Conservation (phyloP, 108 stramenopile species). For the Nannochloropsis gaditana region DNA sequence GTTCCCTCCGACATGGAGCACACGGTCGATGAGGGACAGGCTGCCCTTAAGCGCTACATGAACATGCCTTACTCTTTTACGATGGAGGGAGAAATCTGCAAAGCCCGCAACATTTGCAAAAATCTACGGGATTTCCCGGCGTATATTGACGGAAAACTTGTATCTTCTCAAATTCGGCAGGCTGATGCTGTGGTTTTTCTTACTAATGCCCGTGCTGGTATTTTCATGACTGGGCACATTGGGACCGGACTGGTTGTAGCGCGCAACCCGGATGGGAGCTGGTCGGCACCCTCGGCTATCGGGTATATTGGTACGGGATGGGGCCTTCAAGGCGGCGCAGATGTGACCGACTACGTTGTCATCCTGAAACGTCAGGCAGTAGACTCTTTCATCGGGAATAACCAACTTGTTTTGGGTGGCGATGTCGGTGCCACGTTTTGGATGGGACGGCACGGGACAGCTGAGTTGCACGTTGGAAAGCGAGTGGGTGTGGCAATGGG, state of each 20-base stretch:
- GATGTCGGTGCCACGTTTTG: background rate
- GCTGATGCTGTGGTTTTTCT: slow-evolving; percentile 24
- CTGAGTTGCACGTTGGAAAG: background rate
- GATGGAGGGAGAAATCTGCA: slow-evolving; percentile 11
- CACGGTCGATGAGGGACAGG: background rate
- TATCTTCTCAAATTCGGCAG: slow-evolving; percentile 25
- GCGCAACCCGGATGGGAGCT: slow-evolving; percentile 41
- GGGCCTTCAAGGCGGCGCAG: slow-evolving; percentile 52
- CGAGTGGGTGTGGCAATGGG: background rate
- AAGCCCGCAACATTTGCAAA: slow-evolving; percentile 20
- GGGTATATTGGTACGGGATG: slow-evolving; percentile 41
- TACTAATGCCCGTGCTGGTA: slow-evolving; percentile 40
- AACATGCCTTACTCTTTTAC: background rate
- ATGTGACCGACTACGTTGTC: slow-evolving; percentile 43
- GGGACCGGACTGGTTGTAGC: slow-evolving; percentile 53
- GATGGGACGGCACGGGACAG: slow-evolving; percentile 5
- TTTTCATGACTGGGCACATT: slow-evolving; percentile 47
- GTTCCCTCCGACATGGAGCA: slow-evolving; percentile 7
- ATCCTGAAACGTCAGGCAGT: slow-evolving; percentile 15
- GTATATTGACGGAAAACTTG: background rate
- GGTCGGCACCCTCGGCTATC: slow-evolving; percentile 54
- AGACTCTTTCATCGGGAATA: background rate
- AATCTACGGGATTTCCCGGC: background rate
- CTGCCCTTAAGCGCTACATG: slow-evolving; percentile 4
- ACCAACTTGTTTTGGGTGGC: slow-evolving; percentile 3